phyloP scores from a whole-genome alignment of 768 basidiomycete species.

The Leccinum subtestaceum region DNA sequence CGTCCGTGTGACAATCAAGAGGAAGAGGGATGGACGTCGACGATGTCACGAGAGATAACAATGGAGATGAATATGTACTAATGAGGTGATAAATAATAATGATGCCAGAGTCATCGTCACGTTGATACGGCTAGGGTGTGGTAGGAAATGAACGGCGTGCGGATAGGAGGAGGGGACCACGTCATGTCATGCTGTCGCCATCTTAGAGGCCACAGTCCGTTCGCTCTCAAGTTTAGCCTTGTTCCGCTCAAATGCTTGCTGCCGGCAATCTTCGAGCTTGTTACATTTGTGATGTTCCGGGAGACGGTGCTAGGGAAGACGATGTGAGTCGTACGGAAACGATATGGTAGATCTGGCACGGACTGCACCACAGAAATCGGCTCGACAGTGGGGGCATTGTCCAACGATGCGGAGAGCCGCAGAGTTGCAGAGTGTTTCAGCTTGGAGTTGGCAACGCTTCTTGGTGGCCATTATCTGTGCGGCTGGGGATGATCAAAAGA shows the following conservation, averaged over 20 bases:
- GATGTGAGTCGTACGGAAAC: slow-evolving; percentile 14
- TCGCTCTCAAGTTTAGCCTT: slow-evolving; percentile 86
- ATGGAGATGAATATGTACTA: slow-evolving; percentile 15
- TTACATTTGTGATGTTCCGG: slow-evolving; percentile 87
- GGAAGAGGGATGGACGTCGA: slow-evolving; percentile 5
- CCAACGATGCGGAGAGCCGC: slow-evolving; percentile 83
- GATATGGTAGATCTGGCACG: slow-evolving; percentile 29
- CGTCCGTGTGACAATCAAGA: slow-evolving; percentile 15
- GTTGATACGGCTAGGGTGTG: slow-evolving; percentile 15
- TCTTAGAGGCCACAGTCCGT: slow-evolving; percentile 82
- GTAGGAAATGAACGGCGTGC: slow-evolving; percentile 3
- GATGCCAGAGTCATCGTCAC: slow-evolving; percentile 22
- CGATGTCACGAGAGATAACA: slow-evolving; percentile 10
- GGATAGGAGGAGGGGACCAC: slow-evolving; percentile 9
- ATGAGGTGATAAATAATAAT: slow-evolving; percentile 28
- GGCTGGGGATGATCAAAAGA: slow-evolving; percentile 3
- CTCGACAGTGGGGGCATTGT: slow-evolving; percentile 76
- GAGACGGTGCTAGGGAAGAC: slow-evolving; percentile 65
- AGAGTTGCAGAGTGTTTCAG: slow-evolving; percentile 58
- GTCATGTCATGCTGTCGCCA: slow-evolving; percentile 63
- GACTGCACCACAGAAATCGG: slow-evolving; percentile 75
- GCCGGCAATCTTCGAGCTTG: slow-evolving; percentile 79
- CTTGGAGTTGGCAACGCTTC: slow-evolving; percentile 80
- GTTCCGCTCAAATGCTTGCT: slow-evolving; percentile 86
- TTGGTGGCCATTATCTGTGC: slow-evolving; percentile 64